These are phyloP conservation scores for Aspergillus brasiliensis DNA, from an alignment of 2,329 filamentous ascomycete genomes.

Conservation along the genomic window DNA sequence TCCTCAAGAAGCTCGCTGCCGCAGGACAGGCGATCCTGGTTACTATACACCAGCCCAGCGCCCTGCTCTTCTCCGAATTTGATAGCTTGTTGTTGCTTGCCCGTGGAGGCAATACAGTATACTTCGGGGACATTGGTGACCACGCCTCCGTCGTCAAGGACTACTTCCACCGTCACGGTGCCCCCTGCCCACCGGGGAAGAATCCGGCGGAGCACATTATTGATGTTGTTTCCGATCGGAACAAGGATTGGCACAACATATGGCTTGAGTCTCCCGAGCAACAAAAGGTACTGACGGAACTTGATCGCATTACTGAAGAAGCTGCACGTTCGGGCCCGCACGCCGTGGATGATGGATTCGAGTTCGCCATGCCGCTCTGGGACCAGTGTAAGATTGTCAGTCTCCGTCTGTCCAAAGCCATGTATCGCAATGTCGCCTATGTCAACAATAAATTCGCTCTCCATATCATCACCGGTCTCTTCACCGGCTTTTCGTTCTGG, in stretches of 20 bases:
- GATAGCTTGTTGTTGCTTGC: conserved; percentile 69
- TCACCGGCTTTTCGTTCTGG: conserved; percentile 64
- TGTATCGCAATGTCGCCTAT: conserved; percentile 70
- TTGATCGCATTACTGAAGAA: conserved; percentile 61
- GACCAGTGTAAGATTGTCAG: conserved; percentile 67
- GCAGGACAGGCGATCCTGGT: conserved; percentile 70
- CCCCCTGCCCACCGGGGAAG: conserved; percentile 61
- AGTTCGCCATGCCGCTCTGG: conserved; percentile 66
- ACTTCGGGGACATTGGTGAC: conserved; percentile 70
- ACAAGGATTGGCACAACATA: conserved; percentile 70
- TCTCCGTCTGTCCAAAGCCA: conserved; percentile 64
- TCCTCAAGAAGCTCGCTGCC: conserved; percentile 65
- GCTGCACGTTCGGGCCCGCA: conserved; percentile 45
- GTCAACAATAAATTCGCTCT: conserved; percentile 64
- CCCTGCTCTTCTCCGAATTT: conserved; percentile 68
- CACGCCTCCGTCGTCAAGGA: conserved; percentile 64
- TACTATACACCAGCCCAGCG: conserved; percentile 71
- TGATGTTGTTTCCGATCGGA: conserved; percentile 51
- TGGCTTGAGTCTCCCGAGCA: conserved; percentile 68
- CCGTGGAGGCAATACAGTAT: conserved; percentile 69
- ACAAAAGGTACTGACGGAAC: conserved; percentile 59
- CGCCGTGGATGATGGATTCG: conserved; percentile 48
- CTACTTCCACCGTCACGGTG: conserved; percentile 67
- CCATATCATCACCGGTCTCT: conserved; percentile 53
- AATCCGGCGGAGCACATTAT: conserved; percentile 65